Evolutionary conservation across 257 asterid genomes (phyloP).

Genomic region (Przewalskia tangutica): DNA sequence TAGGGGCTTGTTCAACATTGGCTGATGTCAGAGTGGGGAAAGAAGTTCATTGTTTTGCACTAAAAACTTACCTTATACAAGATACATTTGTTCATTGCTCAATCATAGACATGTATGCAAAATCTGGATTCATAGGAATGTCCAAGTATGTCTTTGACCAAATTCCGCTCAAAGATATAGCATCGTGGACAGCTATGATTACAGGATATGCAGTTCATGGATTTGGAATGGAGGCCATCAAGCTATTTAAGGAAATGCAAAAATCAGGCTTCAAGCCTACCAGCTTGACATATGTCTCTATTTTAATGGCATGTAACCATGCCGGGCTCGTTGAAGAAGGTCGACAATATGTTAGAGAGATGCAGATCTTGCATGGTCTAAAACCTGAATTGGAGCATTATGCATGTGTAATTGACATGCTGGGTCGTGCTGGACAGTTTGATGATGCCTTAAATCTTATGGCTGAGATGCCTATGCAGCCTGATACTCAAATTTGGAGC

Average conservation of each 20-base stretch:
- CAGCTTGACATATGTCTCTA: constrained; percentile 12
- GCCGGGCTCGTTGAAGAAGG: constrained; percentile 23
- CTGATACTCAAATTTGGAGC: constrained; percentile 23
- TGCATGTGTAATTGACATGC: constrained; percentile 27
- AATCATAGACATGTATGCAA: constrained; percentile 29
- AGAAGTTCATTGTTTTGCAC: constrained; percentile 25
- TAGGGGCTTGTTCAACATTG: constrained; percentile 24
- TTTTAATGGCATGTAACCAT: constrained; percentile 26
- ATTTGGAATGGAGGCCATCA: constrained; percentile 14
- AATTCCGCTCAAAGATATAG: constrained; percentile 9
- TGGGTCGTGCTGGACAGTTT: constrained; percentile 28
- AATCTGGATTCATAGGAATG: constrained; percentile 17
- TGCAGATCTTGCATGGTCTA: constrained; percentile 14
- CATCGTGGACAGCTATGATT: constrained; percentile 22
- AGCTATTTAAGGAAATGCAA: constrained; percentile 15
- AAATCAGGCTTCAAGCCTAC: constrained; percentile 13
- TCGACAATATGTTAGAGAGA: constrained; percentile 12
- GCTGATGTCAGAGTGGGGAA: constrained; percentile 16
- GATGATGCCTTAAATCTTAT: constrained; percentile 17
- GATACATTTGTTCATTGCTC: constrained; percentile 19
- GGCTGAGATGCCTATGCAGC: constrained; percentile 17
- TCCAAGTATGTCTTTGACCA: constrained; percentile 17
- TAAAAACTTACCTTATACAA: constrained; percentile 11
- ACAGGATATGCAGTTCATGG: constrained; percentile 31
- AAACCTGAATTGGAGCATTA: constrained; percentile 25